Conservation (phyloP, 805 yeast genomes). For the Monosporozyma unispora region DNA sequence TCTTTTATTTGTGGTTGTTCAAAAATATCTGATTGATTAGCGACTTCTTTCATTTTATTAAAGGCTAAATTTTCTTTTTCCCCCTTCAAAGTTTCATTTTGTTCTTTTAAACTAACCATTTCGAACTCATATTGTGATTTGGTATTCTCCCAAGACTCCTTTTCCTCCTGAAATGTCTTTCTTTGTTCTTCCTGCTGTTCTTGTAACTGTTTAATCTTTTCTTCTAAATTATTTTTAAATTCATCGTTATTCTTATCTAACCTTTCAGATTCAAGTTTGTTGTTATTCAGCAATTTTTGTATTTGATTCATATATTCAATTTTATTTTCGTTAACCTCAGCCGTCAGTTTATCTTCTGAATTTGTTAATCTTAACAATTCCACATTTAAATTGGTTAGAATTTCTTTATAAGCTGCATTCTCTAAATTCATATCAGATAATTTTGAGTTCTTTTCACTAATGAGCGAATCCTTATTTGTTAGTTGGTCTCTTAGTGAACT, state of each 20-base stretch:
- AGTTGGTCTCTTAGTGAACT: not conserved
- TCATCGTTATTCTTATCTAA: not conserved
- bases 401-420: slow-evolving; percentile 24
- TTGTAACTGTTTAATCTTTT: not conserved
- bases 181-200: not conserved
- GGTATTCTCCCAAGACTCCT: not conserved
- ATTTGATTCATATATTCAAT: slow-evolving; percentile 31
- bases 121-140: not conserved
- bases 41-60: not conserved
- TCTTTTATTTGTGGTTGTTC: not conserved
- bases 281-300: not conserved
- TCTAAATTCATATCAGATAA: slow-evolving; percentile 20
- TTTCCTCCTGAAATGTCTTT: not conserved
- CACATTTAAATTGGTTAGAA: slow-evolving; percentile 18
- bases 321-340: not conserved
- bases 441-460: slow-evolving; percentile 4
- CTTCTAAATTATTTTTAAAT: not conserved
- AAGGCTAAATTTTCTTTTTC: not conserved
- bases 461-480: not conserved
- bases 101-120: not conserved
- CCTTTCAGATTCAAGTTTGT: not conserved
- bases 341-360: slow-evolving; percentile 12
- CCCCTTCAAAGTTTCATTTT: not conserved
- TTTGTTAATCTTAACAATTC: slow-evolving; percentile 23
- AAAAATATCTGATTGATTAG: not conserved